phyloP scores from a whole-genome alignment of 257 asterid species.

The Apocynum venetum region DNA sequence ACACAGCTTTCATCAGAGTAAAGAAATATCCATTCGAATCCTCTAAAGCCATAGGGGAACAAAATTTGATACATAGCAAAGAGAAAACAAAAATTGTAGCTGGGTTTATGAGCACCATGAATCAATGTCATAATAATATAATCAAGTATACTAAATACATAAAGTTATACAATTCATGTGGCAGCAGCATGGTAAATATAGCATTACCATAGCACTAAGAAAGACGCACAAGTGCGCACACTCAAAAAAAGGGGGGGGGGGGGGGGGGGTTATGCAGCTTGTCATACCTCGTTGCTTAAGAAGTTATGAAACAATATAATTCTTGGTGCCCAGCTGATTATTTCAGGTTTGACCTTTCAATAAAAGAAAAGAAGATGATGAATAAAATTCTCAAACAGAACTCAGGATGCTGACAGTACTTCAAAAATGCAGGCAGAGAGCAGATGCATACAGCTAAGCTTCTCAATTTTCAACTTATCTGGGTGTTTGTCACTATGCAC shows the following conservation, averaged over 20 bases:
- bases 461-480: not conserved
- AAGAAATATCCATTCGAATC: not conserved
- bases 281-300: conserved; percentile 68
- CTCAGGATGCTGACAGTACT: not conserved
- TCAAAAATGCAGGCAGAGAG: not conserved
- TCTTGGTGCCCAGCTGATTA: conserved; percentile 79
- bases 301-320: conserved; percentile 63
- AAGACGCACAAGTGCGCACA: not conserved
- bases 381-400: not conserved
- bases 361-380: conserved; percentile 1
- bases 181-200: not conserved
- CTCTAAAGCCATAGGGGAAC: not conserved
- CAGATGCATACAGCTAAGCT: not conserved
- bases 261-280: not conserved
- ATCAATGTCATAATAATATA: not conserved
- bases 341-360: conserved; percentile 75
- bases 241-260: not conserved
- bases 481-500: not conserved
- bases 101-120: not conserved
- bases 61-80: not conserved
- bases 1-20: not conserved
- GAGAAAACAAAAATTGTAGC: not conserved
- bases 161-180: not conserved
- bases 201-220: not conserved
- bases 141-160: not conserved